Evolutionary conservation across 1,284 basidiomycete species (phyloP), one percentile per base, ranked within the genome.

Genomic region (Puccinia horiana): DNA sequence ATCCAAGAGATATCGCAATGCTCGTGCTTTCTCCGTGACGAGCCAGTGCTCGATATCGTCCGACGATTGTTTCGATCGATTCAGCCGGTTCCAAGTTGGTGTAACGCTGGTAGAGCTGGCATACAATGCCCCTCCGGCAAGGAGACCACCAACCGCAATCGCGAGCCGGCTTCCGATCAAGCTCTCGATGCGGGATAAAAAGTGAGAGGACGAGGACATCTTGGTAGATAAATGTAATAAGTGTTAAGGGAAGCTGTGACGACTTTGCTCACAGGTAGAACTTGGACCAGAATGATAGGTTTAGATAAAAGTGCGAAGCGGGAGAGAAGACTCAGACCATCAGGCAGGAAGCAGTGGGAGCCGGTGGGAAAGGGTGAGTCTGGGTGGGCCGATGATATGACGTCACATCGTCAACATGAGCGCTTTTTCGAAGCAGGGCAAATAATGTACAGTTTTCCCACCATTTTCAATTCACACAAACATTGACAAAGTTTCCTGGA

Each of bases 1-100:
- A 40, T 63, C 82, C 9, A 84, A 23, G 2, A 84, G 67, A 32
- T 61, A 40, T 11, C 47, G 37, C 9, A 75, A 49, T 23, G 80
- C 80, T 40, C 44, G 72, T 29, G 42, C 47, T 20, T 47, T 69
- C 65, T 69, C 65, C 23, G 2, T 42, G 26, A 26, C 32, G 42
- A 69, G 29, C 40, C 32, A 65, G 63, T 47, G 40, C 23, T 69
- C 65, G 1, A 69, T 20, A 69, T 69, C 65, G 42, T 69, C 65
- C 23, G 42, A 32, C 65, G 16, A 20, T 26, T 4, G 42, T n/a
- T 69, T n/a, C 37, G 65, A 44, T 69, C 37, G 65, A 44, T 26
- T 65, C 32, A 26, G 12, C 5, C 20, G 18, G 63, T 9, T 54
- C 14, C 11, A 29, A 26, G 4, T 14, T 26, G 58, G 5, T 9